Conservation (phyloP, 495 filamentous ascomycete species). For the Aspergillus homomorphus region DNA sequence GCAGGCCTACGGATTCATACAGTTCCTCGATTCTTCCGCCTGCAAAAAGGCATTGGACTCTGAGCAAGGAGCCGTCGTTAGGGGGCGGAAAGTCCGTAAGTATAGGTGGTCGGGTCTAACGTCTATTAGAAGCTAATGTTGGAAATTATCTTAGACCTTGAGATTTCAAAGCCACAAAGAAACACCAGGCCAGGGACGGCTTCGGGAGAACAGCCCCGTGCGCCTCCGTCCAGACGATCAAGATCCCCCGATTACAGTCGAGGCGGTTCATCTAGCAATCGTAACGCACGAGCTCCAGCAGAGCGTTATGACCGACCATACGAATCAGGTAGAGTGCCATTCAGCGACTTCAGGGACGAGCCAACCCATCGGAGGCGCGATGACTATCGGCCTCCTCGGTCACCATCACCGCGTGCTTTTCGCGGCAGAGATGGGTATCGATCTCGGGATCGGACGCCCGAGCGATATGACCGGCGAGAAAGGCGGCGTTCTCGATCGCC, state of each 20-base stretch:
- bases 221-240: constrained; percentile 52
- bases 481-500: constrained; percentile 70
- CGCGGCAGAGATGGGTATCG: constrained; percentile 69
- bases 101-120: constrained; percentile 18
- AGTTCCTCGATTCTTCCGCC: constrained; percentile 75
- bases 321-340: constrained; percentile 36
- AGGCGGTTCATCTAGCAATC: constrained; percentile 39
- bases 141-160: constrained; percentile 67
- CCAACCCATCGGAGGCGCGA: constrained; percentile 50
- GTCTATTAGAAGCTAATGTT: constrained; percentile 3
- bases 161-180: constrained; percentile 86
- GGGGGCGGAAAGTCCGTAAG: constrained; percentile 91
- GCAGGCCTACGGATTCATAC: constrained; percentile 94
- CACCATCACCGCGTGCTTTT: constrained; percentile 58
- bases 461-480: constrained; percentile 57
- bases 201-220: constrained; percentile 38
- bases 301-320: constrained; percentile 47
- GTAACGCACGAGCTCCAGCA: constrained; percentile 29
- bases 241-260: constrained; percentile 68
- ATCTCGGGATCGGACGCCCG: constrained; percentile 52
- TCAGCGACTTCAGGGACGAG: constrained; percentile 52
- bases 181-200: constrained; percentile 56
- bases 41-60: constrained; percentile 68
- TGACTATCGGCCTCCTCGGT: constrained; percentile 62
- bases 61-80: constrained; percentile 74